phyloP scores from a whole-genome alignment of 78 protist species.

The Planoprotostelium fungivorum region DNA sequence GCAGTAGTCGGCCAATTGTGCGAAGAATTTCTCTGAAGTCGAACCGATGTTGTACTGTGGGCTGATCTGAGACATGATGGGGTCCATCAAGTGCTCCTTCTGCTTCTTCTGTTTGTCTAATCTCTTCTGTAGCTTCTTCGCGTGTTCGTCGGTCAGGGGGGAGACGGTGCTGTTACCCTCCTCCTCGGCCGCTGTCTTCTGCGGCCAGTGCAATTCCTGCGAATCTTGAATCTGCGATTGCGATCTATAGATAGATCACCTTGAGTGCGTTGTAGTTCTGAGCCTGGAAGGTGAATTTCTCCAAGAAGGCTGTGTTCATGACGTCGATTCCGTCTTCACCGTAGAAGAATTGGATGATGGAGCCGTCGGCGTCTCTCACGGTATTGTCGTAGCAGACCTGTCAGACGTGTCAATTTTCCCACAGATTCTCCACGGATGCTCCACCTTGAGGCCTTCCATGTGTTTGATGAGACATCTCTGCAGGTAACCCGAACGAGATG shows the following conservation, averaged over 20 bases:
- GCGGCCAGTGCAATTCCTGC: background rate
- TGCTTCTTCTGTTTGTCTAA: background rate
- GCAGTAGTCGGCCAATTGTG: slow-evolving; percentile 31
- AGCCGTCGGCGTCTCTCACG: slow-evolving; percentile 88
- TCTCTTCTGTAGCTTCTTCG: background rate
- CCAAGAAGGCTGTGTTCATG: slow-evolving; percentile 38
- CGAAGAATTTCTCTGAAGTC: slow-evolving; percentile 51
- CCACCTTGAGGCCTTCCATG: slow-evolving; percentile 84
- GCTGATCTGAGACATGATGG: slow-evolving; percentile 36
- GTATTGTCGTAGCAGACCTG: slow-evolving; percentile 84
- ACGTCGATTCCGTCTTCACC: slow-evolving; percentile 96
- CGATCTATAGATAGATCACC: background rate
- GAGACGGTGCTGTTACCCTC: background rate
- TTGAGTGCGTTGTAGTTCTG: slow-evolving; percentile 54
- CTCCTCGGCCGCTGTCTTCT: background rate
- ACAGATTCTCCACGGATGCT: background rate
- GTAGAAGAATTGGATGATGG: slow-evolving; percentile 89
- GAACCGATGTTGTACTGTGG: slow-evolving; percentile 58
- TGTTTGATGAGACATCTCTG: slow-evolving; percentile 97
- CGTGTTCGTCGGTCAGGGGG: background rate
- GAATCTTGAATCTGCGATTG: background rate
- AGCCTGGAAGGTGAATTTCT: slow-evolving; percentile 47
- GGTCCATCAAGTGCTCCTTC: slow-evolving; percentile 37
- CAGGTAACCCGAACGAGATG: slow-evolving; percentile 95
- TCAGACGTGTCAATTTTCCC: background rate